Evolutionary conservation across 495 filamentous ascomycete genomes (phyloP).

Genomic region (Hyphodiscus hymeniophilus): DNA sequence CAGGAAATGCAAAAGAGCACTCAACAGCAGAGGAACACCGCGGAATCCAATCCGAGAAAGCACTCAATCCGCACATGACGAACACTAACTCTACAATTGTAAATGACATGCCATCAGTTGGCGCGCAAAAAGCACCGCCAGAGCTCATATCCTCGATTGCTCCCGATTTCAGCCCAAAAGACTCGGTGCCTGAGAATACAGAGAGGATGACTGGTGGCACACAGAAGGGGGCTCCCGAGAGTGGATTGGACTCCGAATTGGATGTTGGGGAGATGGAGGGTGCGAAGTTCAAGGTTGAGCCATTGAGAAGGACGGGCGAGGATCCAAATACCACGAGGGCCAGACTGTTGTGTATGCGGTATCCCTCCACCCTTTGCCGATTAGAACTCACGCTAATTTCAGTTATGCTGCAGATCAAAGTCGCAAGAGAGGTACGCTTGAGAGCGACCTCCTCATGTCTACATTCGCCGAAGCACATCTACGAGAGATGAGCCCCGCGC

Average conservation of each 20-base stretch:
- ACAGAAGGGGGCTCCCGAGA: constrained; percentile 12
- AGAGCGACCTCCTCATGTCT: constrained; percentile 89
- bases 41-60: constrained; percentile 44
- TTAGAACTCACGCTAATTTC: background rate
- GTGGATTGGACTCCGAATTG: constrained; percentile 43
- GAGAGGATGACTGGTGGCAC: constrained; percentile 21
- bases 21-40: constrained; percentile 41
- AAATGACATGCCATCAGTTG: constrained; percentile 53
- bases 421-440: constrained; percentile 91
- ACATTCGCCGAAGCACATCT: constrained; percentile 87
- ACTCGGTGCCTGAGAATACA: constrained; percentile 48
- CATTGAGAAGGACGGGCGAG: constrained; percentile 71
- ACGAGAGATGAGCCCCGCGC: constrained; percentile 56
- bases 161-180: constrained; percentile 46
- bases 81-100: constrained; percentile 57
- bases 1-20: constrained; percentile 20
- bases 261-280: constrained; percentile 88
- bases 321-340: constrained; percentile 77
- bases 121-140: constrained; percentile 47
- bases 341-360: constrained; percentile 74
- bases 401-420: constrained; percentile 64
- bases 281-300: constrained; percentile 83
- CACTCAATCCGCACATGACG: constrained; percentile 52
- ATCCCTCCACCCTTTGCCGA: background rate
- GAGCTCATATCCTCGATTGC: constrained; percentile 52